phyloP scores from a whole-genome alignment of 306 rosid species.

The Castanospermum australe region DNA sequence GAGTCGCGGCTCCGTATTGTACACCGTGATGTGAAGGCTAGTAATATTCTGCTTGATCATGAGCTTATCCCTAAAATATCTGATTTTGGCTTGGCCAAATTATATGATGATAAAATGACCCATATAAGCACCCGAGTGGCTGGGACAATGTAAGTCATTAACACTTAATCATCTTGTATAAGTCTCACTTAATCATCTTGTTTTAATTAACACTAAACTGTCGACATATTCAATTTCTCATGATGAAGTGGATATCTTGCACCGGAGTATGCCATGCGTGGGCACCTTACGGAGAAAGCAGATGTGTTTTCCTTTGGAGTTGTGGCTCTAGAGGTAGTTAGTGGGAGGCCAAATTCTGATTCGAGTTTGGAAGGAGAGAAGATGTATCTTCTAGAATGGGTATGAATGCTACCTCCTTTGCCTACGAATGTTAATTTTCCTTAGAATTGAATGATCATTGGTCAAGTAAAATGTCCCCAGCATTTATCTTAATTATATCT shows the following conservation, averaged over 20 bases:
- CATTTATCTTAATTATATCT: background rate
- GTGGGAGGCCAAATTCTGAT: slow-evolving; percentile 74
- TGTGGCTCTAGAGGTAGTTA: slow-evolving; percentile 70
- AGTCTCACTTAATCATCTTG: too few species aligned
- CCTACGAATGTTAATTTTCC: background rate
- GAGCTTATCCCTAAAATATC: slow-evolving; percentile 74
- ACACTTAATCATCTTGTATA: background rate
- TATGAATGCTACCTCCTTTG: slow-evolving; percentile 28
- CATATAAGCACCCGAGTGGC: slow-evolving; percentile 84
- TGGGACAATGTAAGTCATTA: slow-evolving; percentile 67
- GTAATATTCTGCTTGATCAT: slow-evolving; percentile 72
- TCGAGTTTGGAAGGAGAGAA: slow-evolving; percentile 59
- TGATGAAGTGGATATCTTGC: slow-evolving; percentile 79
- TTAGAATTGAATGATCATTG: background rate
- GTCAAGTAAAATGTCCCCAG: background rate
- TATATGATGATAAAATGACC: slow-evolving; percentile 74
- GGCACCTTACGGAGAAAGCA: slow-evolving; percentile 83
- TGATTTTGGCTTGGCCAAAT: slow-evolving; percentile 79
- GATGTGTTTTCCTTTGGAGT: slow-evolving; percentile 89
- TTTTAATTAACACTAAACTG: background rate
- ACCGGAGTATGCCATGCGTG: slow-evolving; percentile 91
- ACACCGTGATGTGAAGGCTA: slow-evolving; percentile 85
- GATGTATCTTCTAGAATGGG: slow-evolving; percentile 78
- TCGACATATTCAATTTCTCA: background rate
- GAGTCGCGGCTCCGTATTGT: slow-evolving; percentile 77